Evolutionary conservation across 352 stramenopile genomes (phyloP).

Genomic region (Vaucheria bursata): DNA sequence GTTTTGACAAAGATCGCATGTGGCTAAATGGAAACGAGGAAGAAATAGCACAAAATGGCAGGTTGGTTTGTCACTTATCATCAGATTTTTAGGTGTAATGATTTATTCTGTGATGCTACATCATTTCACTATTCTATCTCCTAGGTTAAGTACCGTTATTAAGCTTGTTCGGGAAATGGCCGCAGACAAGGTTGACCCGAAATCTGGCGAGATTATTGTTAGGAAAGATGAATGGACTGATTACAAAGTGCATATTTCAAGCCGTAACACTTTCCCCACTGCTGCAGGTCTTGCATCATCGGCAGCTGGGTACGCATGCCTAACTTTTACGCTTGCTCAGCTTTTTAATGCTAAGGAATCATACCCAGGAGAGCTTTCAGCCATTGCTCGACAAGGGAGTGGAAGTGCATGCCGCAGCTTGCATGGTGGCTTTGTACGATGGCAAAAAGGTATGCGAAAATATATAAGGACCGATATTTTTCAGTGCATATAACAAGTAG

Average conservation of each 20-base stretch:
- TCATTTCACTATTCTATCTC: no score
- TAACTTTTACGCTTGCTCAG: conserved; percentile 73
- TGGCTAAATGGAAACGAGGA: conserved; percentile 88
- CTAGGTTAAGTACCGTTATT: conserved; percentile 63
- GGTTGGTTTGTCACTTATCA: no score
- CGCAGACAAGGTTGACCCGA: conserved; percentile 50
- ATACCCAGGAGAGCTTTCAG: conserved; percentile 76
- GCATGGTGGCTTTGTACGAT: conserved; percentile 92
- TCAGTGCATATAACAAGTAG: no score
- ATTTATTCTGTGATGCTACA: no score
- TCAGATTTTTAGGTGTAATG: no score
- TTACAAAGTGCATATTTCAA: conserved; percentile 80
- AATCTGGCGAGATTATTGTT: conserved; percentile 50
- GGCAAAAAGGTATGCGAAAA: conserved; percentile 74
- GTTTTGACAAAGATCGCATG: conserved; percentile 73
- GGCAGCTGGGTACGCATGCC: conserved; percentile 87
- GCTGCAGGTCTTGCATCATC: conserved; percentile 91
- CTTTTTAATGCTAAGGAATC: conserved; percentile 73
- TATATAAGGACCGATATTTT: no score
- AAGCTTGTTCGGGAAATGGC: conserved; percentile 56
- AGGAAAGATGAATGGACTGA: conserved; percentile 56
- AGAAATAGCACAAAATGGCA: conserved; percentile 60
- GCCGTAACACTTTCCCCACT: conserved; percentile 95
- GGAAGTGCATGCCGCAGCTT: conserved; percentile 87
- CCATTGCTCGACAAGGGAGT: conserved; percentile 84